Evolutionary conservation across 495 filamentous ascomycete genomes (phyloP).

Genomic region (Penicillium macrosclerotiorum): DNA sequence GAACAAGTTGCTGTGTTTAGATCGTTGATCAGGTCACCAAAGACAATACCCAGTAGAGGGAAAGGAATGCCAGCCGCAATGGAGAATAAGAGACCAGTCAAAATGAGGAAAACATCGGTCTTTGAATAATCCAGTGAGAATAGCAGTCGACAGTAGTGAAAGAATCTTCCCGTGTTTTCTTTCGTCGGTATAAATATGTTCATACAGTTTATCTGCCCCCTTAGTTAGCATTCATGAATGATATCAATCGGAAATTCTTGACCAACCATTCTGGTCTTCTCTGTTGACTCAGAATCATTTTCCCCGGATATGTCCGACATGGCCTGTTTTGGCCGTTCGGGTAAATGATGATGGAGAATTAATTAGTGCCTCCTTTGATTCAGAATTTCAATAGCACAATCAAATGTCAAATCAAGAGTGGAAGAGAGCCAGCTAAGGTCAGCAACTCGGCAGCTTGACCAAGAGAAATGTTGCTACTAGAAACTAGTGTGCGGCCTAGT

Average conservation of each 20-base stretch:
- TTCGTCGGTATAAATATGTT: constrained; percentile 23
- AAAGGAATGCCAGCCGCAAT: constrained; percentile 64
- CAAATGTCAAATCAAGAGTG: too few species aligned
- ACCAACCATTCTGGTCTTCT: not conserved
- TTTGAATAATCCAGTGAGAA: constrained; percentile 34
- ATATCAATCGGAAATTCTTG: too few species aligned
- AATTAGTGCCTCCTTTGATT: too few species aligned
- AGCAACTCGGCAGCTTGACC: too few species aligned
- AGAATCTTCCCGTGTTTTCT: constrained; percentile 14
- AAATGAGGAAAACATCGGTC: constrained; percentile 28
- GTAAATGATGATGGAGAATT: too few species aligned
- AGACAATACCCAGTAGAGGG: constrained; percentile 65
- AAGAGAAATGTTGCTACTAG: too few species aligned
- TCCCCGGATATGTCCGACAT: not conserved
- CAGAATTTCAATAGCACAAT: too few species aligned
- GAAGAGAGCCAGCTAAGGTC: too few species aligned
- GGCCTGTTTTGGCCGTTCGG: not conserved
- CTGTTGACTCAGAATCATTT: not conserved
- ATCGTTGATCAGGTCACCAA: constrained; percentile 62
- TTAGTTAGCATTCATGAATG: not conserved
- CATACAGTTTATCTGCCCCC: constrained; percentile 1
- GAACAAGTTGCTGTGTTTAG: constrained; percentile 34
- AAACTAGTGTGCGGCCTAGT: too few species aligned
- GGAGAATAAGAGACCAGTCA: constrained; percentile 48
- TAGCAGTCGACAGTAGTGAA: constrained; percentile 25